phyloP scores from a whole-genome alignment of 108 stramenopile species.

The Aurantiochytrium sp. region DNA sequence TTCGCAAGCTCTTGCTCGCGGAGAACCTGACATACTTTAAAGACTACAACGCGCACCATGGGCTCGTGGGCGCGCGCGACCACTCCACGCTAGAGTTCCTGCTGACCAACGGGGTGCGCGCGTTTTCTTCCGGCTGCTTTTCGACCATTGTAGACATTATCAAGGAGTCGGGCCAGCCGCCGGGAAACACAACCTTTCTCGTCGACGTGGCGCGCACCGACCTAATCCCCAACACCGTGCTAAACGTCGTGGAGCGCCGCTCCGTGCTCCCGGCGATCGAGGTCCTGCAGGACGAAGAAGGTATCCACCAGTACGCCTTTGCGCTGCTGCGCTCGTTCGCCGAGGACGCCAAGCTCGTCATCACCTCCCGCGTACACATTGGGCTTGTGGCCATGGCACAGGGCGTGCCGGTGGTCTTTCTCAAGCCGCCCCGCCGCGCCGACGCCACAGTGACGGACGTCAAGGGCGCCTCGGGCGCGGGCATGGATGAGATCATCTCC shows the following conservation, averaged over 20 bases:
- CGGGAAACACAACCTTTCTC: not conserved
- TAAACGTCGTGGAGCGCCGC: not conserved
- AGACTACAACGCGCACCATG: not conserved
- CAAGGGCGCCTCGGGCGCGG: not conserved
- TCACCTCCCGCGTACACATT: not conserved
- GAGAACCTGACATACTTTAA: not conserved
- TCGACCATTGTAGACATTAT: not conserved
- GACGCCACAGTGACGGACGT: not conserved
- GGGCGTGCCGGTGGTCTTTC: not conserved
- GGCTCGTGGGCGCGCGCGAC: not conserved
- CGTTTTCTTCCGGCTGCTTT: conserved; percentile 6
- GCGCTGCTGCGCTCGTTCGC: not conserved
- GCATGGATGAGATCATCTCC: not conserved
- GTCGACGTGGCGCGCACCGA: not conserved
- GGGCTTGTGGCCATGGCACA: not conserved
- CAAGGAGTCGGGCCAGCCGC: not conserved
- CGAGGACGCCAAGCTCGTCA: not conserved
- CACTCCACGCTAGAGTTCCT: not conserved
- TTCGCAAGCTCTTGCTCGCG: not conserved
- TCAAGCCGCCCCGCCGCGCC: not conserved
- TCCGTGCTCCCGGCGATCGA: not conserved
- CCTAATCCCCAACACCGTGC: not conserved
- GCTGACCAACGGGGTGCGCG: not conserved
- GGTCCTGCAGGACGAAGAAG: not conserved
- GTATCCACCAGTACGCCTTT: not conserved